A percentile compares a stretch with the other conserved stretches of the same genome.
Conservation (phyloP, 306 rosid species). For the Cucumis cinereus region DNA sequence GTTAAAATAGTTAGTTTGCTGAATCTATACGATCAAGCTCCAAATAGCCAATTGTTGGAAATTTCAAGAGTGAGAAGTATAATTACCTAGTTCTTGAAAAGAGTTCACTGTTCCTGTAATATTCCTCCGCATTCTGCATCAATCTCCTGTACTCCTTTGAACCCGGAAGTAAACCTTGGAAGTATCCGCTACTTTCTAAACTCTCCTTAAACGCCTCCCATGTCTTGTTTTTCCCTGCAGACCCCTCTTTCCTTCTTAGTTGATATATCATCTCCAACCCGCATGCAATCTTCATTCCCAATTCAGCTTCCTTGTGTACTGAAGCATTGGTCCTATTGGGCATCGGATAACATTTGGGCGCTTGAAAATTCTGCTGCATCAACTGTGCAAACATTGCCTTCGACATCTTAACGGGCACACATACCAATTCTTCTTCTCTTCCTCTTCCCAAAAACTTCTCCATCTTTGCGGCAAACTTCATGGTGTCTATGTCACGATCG, state of each 20-base stretch:
- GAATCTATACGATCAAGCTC: neutral
- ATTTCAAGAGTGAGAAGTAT: neutral
- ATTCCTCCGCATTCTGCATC: slow-evolving; percentile 68
- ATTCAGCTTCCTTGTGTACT: slow-evolving; percentile 43
- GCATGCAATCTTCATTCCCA: slow-evolving; percentile 88
- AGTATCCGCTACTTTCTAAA: slow-evolving; percentile 69
- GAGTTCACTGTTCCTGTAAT: slow-evolving; percentile 43
- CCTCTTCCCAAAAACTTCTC: slow-evolving; percentile 56
- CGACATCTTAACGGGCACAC: slow-evolving; percentile 62
- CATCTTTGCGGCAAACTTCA: slow-evolving; percentile 74
- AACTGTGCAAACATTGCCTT: slow-evolving; percentile 93
- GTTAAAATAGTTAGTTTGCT: neutral
- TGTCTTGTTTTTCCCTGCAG: slow-evolving; percentile 56
- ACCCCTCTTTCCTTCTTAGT: slow-evolving; percentile 53
- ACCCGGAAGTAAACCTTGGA: slow-evolving; percentile 63
- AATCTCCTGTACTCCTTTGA: slow-evolving; percentile 61
- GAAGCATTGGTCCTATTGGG: slow-evolving; percentile 25
- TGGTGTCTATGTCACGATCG: slow-evolving; percentile 70
- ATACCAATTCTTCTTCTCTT: slow-evolving; percentile 43
- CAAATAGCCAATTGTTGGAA: neutral
- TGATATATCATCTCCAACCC: slow-evolving; percentile 95
- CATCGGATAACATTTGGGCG: slow-evolving; percentile 75
- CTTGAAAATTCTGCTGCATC: slow-evolving; percentile 70
- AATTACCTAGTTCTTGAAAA: slow-evolving; percentile 46
- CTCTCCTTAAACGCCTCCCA: slow-evolving; percentile 68